Evolutionary conservation across 305 asterid genomes (phyloP).

Genomic region (Fraxinus platypoda): DNA sequence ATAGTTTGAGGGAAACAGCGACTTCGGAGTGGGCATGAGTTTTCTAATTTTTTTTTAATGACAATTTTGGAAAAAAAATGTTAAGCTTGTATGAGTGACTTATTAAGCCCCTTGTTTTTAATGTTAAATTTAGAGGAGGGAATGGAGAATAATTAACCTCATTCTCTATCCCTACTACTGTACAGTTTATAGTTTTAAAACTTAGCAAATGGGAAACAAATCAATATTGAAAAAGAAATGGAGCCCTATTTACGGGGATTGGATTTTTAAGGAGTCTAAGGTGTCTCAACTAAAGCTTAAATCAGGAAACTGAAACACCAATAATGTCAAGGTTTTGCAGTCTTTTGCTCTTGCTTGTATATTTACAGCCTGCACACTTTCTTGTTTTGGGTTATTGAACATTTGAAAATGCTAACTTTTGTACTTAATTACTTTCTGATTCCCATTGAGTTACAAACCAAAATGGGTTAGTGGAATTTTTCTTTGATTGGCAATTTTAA

Average conservation of each 20-base stretch:
- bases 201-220: background rate
- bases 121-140: background rate
- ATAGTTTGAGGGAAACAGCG: background rate
- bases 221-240: background rate
- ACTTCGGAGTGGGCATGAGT: background rate
- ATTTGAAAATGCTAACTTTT: background rate
- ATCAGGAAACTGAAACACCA: background rate
- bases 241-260: background rate
- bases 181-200: background rate
- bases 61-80: background rate
- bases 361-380: background rate
- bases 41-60: no score
- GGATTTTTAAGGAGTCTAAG: background rate
- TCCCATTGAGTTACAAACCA: background rate
- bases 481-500: background rate
- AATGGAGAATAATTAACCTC: background rate
- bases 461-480: background rate
- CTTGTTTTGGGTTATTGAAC: background rate
- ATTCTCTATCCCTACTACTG: background rate
- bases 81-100: background rate
- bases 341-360: background rate
- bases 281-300: background rate
- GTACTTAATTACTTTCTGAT: background rate
- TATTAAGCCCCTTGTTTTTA: background rate
- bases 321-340: background rate